Base-by-base conservation (phyloP, 2,329 filamentous ascomycete genomes). In the Periglandula ipomoeae region DNA sequence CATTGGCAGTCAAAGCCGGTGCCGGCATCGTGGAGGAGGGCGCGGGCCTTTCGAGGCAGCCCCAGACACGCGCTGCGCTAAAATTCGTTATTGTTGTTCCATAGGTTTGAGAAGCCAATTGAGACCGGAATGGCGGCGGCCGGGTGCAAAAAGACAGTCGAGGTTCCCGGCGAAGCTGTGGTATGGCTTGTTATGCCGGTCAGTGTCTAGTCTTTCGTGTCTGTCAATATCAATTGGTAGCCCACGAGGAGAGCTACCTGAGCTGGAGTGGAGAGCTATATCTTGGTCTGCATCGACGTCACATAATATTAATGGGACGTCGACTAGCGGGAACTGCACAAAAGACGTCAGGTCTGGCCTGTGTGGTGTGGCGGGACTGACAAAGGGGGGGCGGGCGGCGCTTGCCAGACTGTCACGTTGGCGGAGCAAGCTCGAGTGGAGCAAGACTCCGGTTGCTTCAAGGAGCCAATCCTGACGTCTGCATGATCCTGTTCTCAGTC, bases 1-100 rank as follows among this genome's bases (percentile, higher is more conserved):
- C 72, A 54, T 66, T 66, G 53, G 38, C 26, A 40, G 20, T 34
- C 46, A 35, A 10, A 13, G 13, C 23, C 27, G 34, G 32, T 10
- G 43, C n/a, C 20, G 44, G 37, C 50, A 50, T 52, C 23, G 22
- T 49, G 39, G 35, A n/a, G 19, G 27, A 43, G n/a, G 9, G 6
- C 11, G 20, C 41, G n/a, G 19, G 11, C 17, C n/a, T 17, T 17
- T 9, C n/a, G n/a, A 20, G 9, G 45, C 45, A 15, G 5, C 6
- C 37, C 17, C 39, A 24, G 9, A 26, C 37, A n/a, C n/a, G 24
- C 17, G 13, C n/a, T 46, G 8, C 10, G 23, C 9, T 39, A 9
- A 15, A n/a, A 8, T 13, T 10, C 10, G 22, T 46, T 23, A 26
- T 23, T 17, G 11, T 15, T 20, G n/a, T 19, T 26, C 44, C 44